phyloP scores from a whole-genome alignment of 176 grass and related monocot genomes.

The Hordeum vulgare region DNA sequence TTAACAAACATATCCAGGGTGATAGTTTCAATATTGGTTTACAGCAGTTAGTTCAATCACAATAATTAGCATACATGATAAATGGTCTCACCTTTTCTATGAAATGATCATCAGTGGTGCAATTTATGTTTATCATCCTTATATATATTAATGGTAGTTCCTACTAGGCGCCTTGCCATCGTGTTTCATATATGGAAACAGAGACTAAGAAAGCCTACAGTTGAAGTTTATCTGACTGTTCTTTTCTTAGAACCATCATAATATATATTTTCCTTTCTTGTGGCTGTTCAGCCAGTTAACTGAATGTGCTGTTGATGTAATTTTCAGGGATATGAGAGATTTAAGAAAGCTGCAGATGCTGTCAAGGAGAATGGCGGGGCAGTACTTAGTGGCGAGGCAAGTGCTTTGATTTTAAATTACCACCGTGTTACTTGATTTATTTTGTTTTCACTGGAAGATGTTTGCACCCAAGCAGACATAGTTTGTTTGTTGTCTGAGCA shows the following conservation, averaged over 20 bases:
- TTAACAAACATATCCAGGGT: background rate
- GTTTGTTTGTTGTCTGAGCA: too few species aligned
- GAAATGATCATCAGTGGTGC: background rate
- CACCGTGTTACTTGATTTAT: background rate
- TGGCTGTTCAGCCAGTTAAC: background rate
- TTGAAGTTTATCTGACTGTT: background rate
- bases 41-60: background rate
- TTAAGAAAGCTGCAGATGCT: constrained; percentile 81
- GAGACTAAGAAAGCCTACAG: background rate
- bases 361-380: constrained; percentile 44
- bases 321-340: constrained; percentile 79
- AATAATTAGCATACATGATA: background rate
- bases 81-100: background rate
- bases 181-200: background rate
- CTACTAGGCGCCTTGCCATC: background rate
- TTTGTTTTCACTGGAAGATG: too few species aligned
- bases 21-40: background rate
- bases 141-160: background rate
- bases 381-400: constrained; percentile 71
- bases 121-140: background rate
- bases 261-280: background rate
- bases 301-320: constrained; percentile 1
- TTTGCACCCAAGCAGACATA: too few species aligned
- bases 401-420: constrained; percentile 18
- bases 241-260: background rate